These are phyloP conservation scores for Endocalyx cinctus DNA, from an alignment of 2,329 filamentous ascomycete species.

Conservation along the genomic window DNA sequence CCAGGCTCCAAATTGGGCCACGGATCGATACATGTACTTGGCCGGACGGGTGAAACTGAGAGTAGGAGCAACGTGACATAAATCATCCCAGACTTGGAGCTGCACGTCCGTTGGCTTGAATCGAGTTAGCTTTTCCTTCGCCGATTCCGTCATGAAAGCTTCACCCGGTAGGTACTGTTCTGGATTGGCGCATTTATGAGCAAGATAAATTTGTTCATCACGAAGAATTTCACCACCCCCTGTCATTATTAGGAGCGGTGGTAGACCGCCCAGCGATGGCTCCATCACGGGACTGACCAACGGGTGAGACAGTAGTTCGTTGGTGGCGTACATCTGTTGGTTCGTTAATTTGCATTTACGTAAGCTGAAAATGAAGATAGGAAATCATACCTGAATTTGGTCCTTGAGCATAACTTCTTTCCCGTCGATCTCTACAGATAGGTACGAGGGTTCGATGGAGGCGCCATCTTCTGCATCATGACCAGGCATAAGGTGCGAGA, in stretches of 20 bases:
- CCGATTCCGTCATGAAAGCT: constrained; percentile 57
- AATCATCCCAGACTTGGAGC: constrained; percentile 91
- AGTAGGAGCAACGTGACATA: constrained; percentile 89
- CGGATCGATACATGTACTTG: constrained; percentile 90
- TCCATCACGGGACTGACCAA: constrained; percentile 87
- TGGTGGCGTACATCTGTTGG: constrained; percentile 65
- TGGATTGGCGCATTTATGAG: constrained; percentile 90
- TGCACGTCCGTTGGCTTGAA: constrained; percentile 88
- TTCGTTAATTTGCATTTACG: constrained; percentile 13
- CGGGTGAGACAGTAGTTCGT: constrained; percentile 79
- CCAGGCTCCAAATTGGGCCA: constrained; percentile 93
- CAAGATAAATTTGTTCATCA: constrained; percentile 92
- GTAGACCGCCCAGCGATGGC: constrained; percentile 82
- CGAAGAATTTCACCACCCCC: constrained; percentile 85
- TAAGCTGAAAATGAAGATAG: background rate
- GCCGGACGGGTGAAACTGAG: constrained; percentile 95
- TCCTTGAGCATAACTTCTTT: constrained; percentile 72
- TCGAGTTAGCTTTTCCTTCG: constrained; percentile 53
- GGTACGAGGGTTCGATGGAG: constrained; percentile 27
- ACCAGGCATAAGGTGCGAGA: constrained; percentile 9
- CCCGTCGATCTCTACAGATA: constrained; percentile 69
- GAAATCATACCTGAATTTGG: constrained; percentile 72
- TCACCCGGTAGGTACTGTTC: constrained; percentile 67
- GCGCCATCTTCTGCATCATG: too few species aligned
- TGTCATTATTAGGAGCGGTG: constrained; percentile 78